Percentiles rank a stretch among this genome's conserved stretches.
Conservation (phyloP, 768 basidiomycete genomes). For the Pholiota conissans region DNA sequence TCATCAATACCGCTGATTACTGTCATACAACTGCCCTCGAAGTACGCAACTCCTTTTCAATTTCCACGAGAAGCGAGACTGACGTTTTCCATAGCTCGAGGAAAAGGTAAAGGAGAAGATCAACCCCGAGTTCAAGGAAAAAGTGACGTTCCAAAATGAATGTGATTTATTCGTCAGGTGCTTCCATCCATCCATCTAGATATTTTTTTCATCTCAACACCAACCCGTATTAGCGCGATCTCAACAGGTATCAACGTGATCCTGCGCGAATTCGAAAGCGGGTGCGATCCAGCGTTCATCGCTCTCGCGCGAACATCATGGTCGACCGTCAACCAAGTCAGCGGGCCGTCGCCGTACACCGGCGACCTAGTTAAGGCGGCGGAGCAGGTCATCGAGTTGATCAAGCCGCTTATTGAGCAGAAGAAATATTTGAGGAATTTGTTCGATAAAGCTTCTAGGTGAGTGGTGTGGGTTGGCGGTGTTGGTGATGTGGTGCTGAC, state of each 20-base stretch:
- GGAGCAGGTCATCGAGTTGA: conserved; percentile 73
- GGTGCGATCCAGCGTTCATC: conserved; percentile 77
- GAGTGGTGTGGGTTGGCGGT: too few relatives aligned
- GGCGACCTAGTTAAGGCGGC: conserved; percentile 72
- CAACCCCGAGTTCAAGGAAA: conserved; percentile 71
- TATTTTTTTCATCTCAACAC: neutral
- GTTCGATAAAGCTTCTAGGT: conserved; percentile 94
- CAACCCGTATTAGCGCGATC: conserved; percentile 56
- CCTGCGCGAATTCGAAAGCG: conserved; percentile 82
- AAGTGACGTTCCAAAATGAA: conserved; percentile 81
- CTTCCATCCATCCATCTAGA: conserved; percentile 13
- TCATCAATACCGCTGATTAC: conserved; percentile 97
- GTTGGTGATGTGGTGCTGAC: too few relatives aligned
- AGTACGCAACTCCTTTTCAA: conserved; percentile 38
- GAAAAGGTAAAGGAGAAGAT: conserved; percentile 88
- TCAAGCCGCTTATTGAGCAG: conserved; percentile 84
- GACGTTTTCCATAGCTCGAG: conserved; percentile 62
- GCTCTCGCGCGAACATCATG: conserved; percentile 79
- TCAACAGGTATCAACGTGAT: conserved; percentile 80
- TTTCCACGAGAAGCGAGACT: neutral
- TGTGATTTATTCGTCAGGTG: conserved; percentile 89
- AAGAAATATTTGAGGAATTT: conserved; percentile 94
- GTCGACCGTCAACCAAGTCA: conserved; percentile 79
- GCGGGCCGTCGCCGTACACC: conserved; percentile 81
- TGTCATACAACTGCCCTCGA: conserved; percentile 90